Conservation (phyloP, 179 eudicot genomes). For the Spinacia oleracea region DNA sequence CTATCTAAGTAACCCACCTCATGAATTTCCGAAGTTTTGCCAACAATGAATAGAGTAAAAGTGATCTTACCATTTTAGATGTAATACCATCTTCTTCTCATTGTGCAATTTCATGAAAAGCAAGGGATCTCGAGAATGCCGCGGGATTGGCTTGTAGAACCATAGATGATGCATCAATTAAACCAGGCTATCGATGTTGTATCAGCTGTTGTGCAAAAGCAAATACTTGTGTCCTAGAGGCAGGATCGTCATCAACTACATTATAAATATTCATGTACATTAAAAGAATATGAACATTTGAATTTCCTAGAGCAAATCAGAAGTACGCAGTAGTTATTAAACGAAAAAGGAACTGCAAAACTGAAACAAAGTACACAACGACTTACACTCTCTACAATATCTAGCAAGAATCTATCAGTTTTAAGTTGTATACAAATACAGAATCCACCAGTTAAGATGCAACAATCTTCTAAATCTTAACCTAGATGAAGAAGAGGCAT, state of each 20-base stretch:
- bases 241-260: conserved; percentile 85
- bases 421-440: no score
- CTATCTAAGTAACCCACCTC: no score
- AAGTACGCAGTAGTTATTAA: no score
- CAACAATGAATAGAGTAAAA: no score
- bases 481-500: no score
- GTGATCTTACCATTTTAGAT: no score
- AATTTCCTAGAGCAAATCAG: no score
- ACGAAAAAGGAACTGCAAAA: neutral
- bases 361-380: neutral
- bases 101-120: conserved; percentile 51
- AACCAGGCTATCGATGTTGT: conserved; percentile 38
- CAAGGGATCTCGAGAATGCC: conserved; percentile 58
- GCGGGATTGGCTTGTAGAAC: conserved; percentile 65
- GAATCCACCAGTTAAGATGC: no score
- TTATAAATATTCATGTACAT: conserved; percentile 58
- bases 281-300: neutral
- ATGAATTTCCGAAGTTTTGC: no score
- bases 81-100: conserved; percentile 17
- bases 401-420: no score
- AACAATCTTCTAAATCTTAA: no score
- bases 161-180: conserved; percentile 27
- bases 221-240: conserved; percentile 68
- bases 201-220: conserved; percentile 54
- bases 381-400: no score